Evolutionary conservation across 2,329 filamentous ascomycete genomes (phyloP).

Genomic region (Hypoxylon sp.): DNA sequence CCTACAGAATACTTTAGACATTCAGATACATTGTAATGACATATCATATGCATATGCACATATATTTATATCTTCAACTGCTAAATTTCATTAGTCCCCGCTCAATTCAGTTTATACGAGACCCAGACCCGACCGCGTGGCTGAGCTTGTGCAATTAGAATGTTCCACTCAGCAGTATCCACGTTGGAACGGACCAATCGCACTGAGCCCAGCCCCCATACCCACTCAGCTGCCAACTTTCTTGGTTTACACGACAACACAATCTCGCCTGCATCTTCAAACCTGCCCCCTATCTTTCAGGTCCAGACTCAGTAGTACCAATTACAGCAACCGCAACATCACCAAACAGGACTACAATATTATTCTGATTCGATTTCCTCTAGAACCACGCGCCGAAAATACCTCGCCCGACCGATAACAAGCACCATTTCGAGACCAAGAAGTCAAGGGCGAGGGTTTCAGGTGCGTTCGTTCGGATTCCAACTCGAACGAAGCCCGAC

Average conservation of each 20-base stretch:
- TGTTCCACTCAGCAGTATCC: slow-evolving; percentile 34
- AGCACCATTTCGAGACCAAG: slow-evolving; percentile 17
- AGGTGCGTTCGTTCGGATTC: slow-evolving; percentile 31
- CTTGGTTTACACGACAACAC: slow-evolving; percentile 45
- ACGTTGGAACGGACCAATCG: slow-evolving; percentile 35
- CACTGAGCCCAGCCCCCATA: slow-evolving; percentile 22
- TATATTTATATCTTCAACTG: slow-evolving; percentile 23
- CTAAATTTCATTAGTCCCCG: slow-evolving; percentile 15
- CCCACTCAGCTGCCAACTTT: slow-evolving; percentile 45
- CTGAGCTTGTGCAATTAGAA: slow-evolving; percentile 43
- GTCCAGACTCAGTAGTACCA: slow-evolving; percentile 29
- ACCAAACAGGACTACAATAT: slow-evolving; percentile 9
- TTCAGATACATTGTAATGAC: neutral
- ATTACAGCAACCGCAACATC: slow-evolving; percentile 31
- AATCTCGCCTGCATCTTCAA: slow-evolving; percentile 34
- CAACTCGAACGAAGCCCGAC: slow-evolving; percentile 26
- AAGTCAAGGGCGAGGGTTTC: slow-evolving; percentile 42
- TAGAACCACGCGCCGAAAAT: slow-evolving; percentile 21
- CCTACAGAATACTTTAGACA: neutral
- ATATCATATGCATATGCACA: neutral
- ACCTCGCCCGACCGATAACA: slow-evolving; percentile 36
- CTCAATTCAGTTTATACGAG: slow-evolving; percentile 34
- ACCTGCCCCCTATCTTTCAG: slow-evolving; percentile 35
- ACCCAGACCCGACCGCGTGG: slow-evolving; percentile 27
- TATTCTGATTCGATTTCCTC: slow-evolving; percentile 23